phyloP scores from a whole-genome alignment of 192 early-diverging fungal species.

The Backusella westeae region DNA sequence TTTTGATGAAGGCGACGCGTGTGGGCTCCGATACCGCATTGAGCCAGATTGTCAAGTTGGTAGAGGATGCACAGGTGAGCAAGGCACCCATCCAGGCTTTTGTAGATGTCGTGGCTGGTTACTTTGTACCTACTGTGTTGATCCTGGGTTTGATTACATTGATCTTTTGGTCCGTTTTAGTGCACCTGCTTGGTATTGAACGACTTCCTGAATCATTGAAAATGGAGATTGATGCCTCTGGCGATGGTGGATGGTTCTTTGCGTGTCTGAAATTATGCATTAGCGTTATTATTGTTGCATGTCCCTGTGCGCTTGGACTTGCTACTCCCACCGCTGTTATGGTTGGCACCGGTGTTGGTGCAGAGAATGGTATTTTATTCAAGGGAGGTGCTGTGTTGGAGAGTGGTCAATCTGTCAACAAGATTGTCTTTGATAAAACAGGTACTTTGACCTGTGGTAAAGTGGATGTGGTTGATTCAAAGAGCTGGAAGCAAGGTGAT shows the following conservation, averaged over 20 bases:
- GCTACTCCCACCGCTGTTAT: slow-evolving; percentile 97
- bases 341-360: slow-evolving; percentile 97
- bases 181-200: slow-evolving; percentile 31
- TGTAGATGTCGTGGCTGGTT: slow-evolving; percentile 84
- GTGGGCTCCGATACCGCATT: slow-evolving; percentile 92
- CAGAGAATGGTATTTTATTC: slow-evolving; percentile 92
- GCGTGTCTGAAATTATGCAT: slow-evolving; percentile 88
- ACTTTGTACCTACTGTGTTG: slow-evolving; percentile 91
- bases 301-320: slow-evolving; percentile 95
- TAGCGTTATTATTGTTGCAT: slow-evolving; percentile 94
- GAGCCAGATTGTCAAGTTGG: slow-evolving; percentile 88
- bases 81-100: slow-evolving; percentile 96
- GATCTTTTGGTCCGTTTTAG: slow-evolving; percentile 63
- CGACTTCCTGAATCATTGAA: slow-evolving; percentile 25
- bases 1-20: slow-evolving; percentile 80
- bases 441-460: slow-evolving; percentile 88
- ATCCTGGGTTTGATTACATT: slow-evolving; percentile 70
- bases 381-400: slow-evolving; percentile 92
- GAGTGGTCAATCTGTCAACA: slow-evolving; percentile 74
- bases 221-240: slow-evolving; percentile 44
- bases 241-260: slow-evolving; percentile 66
- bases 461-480: slow-evolving; percentile 59
- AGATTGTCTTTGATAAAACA: slow-evolving; percentile 97
- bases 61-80: slow-evolving; percentile 89
- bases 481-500: not conserved